Percentiles rank a stretch among this genome's conserved stretches.
phyloP scores from a whole-genome alignment of 805 yeast genomes.

The Zygoascus flipseniorum region DNA sequence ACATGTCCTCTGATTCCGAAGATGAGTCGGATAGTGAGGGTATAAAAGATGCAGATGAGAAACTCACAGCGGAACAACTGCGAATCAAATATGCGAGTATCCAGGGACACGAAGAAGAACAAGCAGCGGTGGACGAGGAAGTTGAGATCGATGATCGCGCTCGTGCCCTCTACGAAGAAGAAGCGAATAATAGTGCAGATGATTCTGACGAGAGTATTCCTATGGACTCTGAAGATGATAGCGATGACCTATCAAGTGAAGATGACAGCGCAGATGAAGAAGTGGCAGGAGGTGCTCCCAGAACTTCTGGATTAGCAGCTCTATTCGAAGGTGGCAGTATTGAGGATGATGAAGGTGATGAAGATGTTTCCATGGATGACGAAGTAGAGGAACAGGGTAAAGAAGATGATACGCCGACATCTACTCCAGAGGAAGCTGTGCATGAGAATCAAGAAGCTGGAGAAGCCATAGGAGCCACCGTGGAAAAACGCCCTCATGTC shows the following conservation, averaged over 20 bases:
- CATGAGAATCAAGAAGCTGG: slow-evolving; percentile 4
- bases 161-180: slow-evolving; percentile 15
- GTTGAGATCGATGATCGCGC: slow-evolving; percentile 22
- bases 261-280: slow-evolving; percentile 8
- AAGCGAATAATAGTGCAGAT: slow-evolving; percentile 33
- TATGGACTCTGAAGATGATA: slow-evolving; percentile 18
- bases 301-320: slow-evolving; percentile 18
- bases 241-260: slow-evolving; percentile 9
- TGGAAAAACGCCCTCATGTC: not conserved
- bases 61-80: slow-evolving; percentile 48
- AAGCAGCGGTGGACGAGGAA: slow-evolving; percentile 28
- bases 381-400: slow-evolving; percentile 9
- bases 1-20: slow-evolving; percentile 18
- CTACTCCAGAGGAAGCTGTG: slow-evolving; percentile 8
- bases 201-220: slow-evolving; percentile 21
- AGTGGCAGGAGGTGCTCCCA: slow-evolving; percentile 3
- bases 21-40: slow-evolving; percentile 19
- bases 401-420: slow-evolving; percentile 7
- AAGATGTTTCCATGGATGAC: slow-evolving; percentile 9
- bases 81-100: slow-evolving; percentile 46
- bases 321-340: slow-evolving; percentile 16
- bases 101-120: slow-evolving; percentile 27
- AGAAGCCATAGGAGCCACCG: not conserved
- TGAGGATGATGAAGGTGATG: not conserved
- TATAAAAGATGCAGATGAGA: slow-evolving; percentile 36